Conservation (phyloP, 164 flowering plant genomes). For the Brasenia schreberi region DNA sequence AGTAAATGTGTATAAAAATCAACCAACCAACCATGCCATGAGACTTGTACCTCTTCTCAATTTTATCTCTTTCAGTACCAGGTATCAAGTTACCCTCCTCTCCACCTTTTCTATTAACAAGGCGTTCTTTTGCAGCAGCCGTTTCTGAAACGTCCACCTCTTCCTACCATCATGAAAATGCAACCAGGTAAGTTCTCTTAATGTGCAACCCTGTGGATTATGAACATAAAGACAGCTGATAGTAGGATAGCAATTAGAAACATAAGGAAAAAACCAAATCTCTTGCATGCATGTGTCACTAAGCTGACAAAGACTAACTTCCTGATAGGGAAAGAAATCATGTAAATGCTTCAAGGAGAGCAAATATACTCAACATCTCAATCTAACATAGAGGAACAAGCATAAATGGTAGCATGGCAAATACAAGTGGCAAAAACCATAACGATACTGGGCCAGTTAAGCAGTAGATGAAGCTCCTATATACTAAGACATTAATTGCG, state of each 20-base stretch:
- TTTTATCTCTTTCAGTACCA: neutral
- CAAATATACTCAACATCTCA: no score
- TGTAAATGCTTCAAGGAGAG: no score
- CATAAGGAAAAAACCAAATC: neutral
- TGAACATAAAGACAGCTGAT: neutral
- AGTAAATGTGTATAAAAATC: neutral
- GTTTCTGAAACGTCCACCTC: neutral
- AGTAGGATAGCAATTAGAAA: neutral
- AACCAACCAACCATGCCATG: neutral
- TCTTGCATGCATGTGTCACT: no score
- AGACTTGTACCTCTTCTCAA: neutral
- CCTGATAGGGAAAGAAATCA: no score
- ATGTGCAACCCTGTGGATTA: neutral
- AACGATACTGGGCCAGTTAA: no score
- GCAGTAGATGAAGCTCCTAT: no score
- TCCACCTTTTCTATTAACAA: neutral
- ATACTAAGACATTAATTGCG: no score
- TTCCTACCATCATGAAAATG: neutral
- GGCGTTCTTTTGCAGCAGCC: neutral
- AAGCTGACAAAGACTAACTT: no score
- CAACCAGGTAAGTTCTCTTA: neutral
- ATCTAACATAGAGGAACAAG: no score
- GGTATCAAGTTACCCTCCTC: neutral
- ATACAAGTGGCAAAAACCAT: no score
- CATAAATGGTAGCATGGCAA: no score